Base-by-base conservation (phyloP, 306 rosid species). In the Lotus japonicus region DNA sequence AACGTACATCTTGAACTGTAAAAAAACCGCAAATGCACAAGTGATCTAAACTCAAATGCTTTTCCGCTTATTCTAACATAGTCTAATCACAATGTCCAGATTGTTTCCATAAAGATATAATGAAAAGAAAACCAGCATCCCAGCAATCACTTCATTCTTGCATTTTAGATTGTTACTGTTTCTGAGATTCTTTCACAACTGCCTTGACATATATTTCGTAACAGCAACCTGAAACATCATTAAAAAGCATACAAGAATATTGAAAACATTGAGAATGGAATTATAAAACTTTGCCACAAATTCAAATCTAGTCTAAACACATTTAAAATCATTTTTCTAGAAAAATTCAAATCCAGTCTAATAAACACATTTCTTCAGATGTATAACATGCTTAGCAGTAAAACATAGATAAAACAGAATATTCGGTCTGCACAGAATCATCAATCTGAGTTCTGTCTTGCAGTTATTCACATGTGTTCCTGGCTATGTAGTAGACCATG, bases 141-240 rank as follows among this genome's bases (percentile, higher is more conserved):
- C 59, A 26, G 31, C 4, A 53, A 44, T 44, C 54, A 59, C 43
- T 73, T 66, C 62, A 19, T 73, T 61, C 67, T 48, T 48, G 82
- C 73, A 71, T 75, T 74, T 50, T 64, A 45, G 26, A 59, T 44
- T 6, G 0, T 9, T 78, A 81, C 63, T 80, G 75, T 58, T 74
- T 72, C 44, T 79, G 76, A 57, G 94, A 76, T 49, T 85, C 91
- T 77, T 85, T 83, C 77, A 56, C 60, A 41, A 68, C 53, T 8
- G 84, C 86, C 76, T 16, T 90, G 38, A 86, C 85, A 39, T 88
- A 86, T 73, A 94, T 77, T 84, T 90, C 97, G 13, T 90, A 94
- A 85, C 87, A 81, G 81, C 86, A 81, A 49, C 96, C 95, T 88
- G 88, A 73, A 61, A 74, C 70, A 64, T 68, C 58, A 56, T n/a